These are phyloP conservation scores for Daedaleopsis sinensis DNA, from an alignment of 768 basidiomycete genomes.

Conservation along the genomic window DNA sequence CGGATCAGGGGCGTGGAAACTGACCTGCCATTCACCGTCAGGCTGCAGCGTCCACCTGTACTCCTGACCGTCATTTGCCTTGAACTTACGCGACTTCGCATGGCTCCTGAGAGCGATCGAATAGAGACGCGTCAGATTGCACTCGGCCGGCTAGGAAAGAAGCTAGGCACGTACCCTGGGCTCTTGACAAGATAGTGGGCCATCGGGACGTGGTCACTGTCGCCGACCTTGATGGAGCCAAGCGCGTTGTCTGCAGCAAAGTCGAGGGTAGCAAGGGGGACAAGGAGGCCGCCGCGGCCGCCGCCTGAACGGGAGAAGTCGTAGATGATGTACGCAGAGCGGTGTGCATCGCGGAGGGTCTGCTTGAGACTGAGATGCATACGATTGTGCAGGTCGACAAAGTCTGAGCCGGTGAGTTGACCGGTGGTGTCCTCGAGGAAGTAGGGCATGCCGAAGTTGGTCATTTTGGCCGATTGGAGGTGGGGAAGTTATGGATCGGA, in stretches of 20 bases:
- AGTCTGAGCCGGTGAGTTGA: slow-evolving; percentile 54
- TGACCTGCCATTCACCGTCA: slow-evolving; percentile 68
- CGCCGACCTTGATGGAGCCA: slow-evolving; percentile 52
- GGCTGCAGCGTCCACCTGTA: slow-evolving; percentile 62
- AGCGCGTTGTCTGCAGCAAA: slow-evolving; percentile 51
- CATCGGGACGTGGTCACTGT: slow-evolving; percentile 47
- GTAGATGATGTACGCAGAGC: slow-evolving; percentile 56
- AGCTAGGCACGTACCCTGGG: slow-evolving; percentile 38
- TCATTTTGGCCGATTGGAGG: slow-evolving; percentile 14
- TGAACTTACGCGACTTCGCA: slow-evolving; percentile 52
- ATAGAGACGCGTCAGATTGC: neutral
- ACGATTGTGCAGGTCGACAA: slow-evolving; percentile 65
- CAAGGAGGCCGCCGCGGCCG: slow-evolving; percentile 26
- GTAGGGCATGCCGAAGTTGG: slow-evolving; percentile 56
- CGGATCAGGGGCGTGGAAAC: slow-evolving; percentile 23
- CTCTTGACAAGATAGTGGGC: slow-evolving; percentile 51
- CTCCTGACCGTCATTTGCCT: slow-evolving; percentile 58
- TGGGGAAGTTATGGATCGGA: neutral
- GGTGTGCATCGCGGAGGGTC: slow-evolving; percentile 44
- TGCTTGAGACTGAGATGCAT: slow-evolving; percentile 53
- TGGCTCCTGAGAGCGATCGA: slow-evolving; percentile 30
- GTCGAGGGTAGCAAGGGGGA: slow-evolving; percentile 50
- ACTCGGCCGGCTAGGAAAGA: neutral
- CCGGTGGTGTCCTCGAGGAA: slow-evolving; percentile 70
- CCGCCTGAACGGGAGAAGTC: slow-evolving; percentile 37